Evolutionary conservation across 2,329 filamentous ascomycete genomes (phyloP).

Genomic region (Elsinoe ampelina): DNA sequence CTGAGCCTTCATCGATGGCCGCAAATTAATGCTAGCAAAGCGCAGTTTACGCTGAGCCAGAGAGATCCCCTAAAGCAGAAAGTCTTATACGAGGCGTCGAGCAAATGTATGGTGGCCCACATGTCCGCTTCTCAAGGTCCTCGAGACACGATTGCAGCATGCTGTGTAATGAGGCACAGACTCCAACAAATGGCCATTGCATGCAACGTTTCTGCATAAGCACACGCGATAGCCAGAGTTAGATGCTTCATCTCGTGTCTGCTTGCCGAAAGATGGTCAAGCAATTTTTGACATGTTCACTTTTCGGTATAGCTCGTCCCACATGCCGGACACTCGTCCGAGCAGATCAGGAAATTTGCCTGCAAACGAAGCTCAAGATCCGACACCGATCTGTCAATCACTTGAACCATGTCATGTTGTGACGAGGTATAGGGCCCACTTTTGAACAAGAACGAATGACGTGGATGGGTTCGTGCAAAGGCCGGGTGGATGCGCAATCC

Average conservation of each 20-base stretch:
- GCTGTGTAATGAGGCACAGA: too few species aligned
- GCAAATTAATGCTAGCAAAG: too few species aligned
- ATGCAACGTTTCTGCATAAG: too few species aligned
- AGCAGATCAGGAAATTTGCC: constrained; percentile 8
- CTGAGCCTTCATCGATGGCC: too few species aligned
- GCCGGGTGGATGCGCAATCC: neutral
- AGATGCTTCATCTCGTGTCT: neutral
- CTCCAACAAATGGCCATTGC: too few species aligned
- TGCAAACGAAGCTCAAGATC: constrained; percentile 7
- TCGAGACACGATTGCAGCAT: too few species aligned
- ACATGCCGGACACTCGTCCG: constrained; percentile 1
- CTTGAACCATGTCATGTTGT: neutral
- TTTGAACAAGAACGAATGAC: neutral
- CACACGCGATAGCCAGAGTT: too few species aligned
- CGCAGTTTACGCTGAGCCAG: too few species aligned
- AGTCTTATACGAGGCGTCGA: too few species aligned
- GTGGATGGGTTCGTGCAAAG: neutral
- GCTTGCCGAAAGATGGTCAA: neutral
- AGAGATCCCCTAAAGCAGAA: too few species aligned
- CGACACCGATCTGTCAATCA: constrained; percentile 1
- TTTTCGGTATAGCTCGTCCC: neutral
- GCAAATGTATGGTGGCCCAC: too few species aligned
- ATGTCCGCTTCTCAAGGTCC: too few species aligned
- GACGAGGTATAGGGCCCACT: neutral
- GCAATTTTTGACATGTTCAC: neutral